Evolutionary conservation across 169 alveolate genomes (phyloP).

Genomic region (Plasmodium gallinaceum): DNA sequence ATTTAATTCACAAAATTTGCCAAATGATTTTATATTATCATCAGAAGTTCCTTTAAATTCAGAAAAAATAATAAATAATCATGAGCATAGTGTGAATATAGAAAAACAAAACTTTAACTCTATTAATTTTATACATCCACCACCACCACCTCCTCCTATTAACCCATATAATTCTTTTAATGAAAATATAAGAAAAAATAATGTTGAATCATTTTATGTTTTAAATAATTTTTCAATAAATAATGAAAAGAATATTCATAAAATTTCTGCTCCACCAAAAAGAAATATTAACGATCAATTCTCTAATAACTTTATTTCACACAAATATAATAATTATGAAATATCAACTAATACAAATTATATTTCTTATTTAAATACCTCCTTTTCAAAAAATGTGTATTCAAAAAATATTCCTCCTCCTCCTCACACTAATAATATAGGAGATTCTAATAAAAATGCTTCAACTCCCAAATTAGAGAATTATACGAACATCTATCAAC

Average conservation of each 20-base stretch:
- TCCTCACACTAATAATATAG: background rate
- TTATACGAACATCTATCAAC: background rate
- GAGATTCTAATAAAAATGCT: background rate
- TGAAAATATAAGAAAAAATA: background rate
- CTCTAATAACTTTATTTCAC: background rate
- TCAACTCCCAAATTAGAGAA: background rate
- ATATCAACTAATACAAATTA: background rate
- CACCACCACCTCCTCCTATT: slow-evolving; percentile 45
- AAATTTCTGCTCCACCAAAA: background rate
- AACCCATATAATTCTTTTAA: slow-evolving; percentile 1
- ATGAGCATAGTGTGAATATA: background rate
- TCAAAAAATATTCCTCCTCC: background rate
- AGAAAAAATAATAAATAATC: background rate
- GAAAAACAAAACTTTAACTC: background rate
- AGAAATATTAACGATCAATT: background rate
- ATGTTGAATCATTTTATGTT: slow-evolving; percentile 1
- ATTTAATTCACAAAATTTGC: background rate
- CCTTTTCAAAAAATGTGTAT: background rate
- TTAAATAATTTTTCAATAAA: background rate
- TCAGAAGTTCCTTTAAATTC: background rate
- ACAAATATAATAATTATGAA: background rate
- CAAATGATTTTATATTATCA: background rate
- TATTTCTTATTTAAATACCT: background rate
- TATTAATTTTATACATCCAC: background rate
- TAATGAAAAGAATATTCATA: background rate